These are phyloP conservation scores for Fusarium sp. DNA, from an alignment of 2,329 filamentous ascomycete genomes.

Conservation along the genomic window DNA sequence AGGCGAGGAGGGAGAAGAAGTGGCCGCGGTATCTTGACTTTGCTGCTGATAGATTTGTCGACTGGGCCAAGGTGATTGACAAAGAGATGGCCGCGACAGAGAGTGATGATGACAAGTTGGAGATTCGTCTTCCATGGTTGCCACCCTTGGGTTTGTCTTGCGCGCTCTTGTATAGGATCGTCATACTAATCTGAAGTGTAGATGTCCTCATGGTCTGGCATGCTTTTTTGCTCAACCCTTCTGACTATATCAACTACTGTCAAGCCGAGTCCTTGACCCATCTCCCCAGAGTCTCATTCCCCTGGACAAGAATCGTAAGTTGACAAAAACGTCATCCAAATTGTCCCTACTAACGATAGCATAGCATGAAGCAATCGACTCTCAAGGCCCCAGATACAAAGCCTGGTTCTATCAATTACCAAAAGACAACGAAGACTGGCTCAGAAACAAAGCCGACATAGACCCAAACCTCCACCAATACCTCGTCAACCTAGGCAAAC, in stretches of 20 bases:
- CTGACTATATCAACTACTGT: slow-evolving; percentile 25
- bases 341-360: not conserved
- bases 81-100: not conserved
- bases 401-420: slow-evolving; percentile 17
- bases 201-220: slow-evolving; percentile 40
- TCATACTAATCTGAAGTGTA: not conserved
- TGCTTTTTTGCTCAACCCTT: slow-evolving; percentile 36
- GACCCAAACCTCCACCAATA: slow-evolving; percentile 5
- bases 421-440: not conserved
- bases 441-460: not conserved
- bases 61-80: slow-evolving; percentile 32
- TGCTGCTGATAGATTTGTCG: slow-evolving; percentile 40
- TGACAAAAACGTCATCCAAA: rapidly evolving
- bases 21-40: slow-evolving; percentile 41
- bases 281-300: slow-evolving; percentile 23
- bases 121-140: slow-evolving; percentile 13
- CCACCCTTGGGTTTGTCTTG: slow-evolving; percentile 29
- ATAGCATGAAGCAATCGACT: slow-evolving; percentile 30
- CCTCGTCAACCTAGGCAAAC: slow-evolving; percentile 16
- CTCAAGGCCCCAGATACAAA: slow-evolving; percentile 26
- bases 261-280: not conserved
- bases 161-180: rapidly evolving
- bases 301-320: slow-evolving; percentile 31
- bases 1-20: slow-evolving; percentile 15
- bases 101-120: not conserved